phyloP scores from a whole-genome alignment of 805 yeast species.

The Candida berthetii region DNA sequence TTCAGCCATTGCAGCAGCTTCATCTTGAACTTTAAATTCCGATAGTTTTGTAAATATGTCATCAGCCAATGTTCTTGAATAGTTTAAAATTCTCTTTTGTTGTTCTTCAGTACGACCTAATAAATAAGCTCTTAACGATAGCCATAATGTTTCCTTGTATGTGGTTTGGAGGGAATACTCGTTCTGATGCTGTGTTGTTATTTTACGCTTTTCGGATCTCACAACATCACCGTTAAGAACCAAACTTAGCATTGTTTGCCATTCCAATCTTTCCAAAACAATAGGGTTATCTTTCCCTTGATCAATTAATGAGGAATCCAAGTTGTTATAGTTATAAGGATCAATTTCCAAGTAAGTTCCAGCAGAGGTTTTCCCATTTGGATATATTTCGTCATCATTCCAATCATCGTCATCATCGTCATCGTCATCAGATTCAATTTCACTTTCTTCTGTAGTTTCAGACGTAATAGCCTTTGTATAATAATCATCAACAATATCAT shows the following conservation, averaged over 20 bases:
- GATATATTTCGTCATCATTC: constrained; percentile 11
- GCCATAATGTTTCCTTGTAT: constrained; percentile 75
- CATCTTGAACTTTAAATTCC: constrained; percentile 51
- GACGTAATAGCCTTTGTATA: constrained; percentile 59
- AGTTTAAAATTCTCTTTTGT: constrained; percentile 63
- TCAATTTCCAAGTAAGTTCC: constrained; percentile 44
- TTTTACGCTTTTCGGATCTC: constrained; percentile 77
- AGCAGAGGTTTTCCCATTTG: constrained; percentile 25
- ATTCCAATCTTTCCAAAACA: constrained; percentile 76
- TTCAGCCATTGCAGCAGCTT: constrained; percentile 37
- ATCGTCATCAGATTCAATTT: constrained; percentile 22
- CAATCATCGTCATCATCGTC: constrained; percentile 24
- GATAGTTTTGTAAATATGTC: constrained; percentile 63
- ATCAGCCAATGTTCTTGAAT: constrained; percentile 68
- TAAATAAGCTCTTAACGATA: constrained; percentile 77
- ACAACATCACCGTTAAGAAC: constrained; percentile 96
- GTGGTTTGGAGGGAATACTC: constrained; percentile 47
- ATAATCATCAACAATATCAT: constrained; percentile 61
- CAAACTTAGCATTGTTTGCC: constrained; percentile 91
- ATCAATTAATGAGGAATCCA: constrained; percentile 13
- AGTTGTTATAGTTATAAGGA: constrained; percentile 21
- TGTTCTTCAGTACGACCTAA: constrained; percentile 77
- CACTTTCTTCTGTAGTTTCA: constrained; percentile 28
- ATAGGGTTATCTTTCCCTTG: constrained; percentile 22
- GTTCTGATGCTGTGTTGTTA: constrained; percentile 42